Base-by-base conservation (phyloP, 2,329 filamentous ascomycete genomes). In the Pseudogymnoascus sp. region DNA sequence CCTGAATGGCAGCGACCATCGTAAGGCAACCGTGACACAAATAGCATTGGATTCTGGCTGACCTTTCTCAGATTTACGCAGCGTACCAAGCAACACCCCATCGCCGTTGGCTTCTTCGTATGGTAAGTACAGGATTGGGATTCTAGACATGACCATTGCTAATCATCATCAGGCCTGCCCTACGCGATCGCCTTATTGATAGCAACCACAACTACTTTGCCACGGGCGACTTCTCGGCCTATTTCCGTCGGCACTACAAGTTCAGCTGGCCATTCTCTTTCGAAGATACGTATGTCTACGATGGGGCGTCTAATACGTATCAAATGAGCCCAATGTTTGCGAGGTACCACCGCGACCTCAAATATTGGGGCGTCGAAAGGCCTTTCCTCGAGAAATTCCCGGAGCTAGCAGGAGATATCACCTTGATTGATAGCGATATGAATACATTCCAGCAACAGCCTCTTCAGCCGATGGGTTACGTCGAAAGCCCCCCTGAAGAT, bases 1-100 rank as follows among this genome's bases (percentile, higher is more conserved):
- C 65, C 67, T 1, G 45, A 57, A 23, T 68, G 67, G 67, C 67
- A 68, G 51, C 62, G 67, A 54, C 67, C 67, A 21, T 60, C 65
- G 66, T 67, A 63, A 51, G 64, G 7, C 37, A 5, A 42, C 12
- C 11, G 11, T 29, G 42, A 2, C n/a, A 21, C 12, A 10, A 29
- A 29, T 4, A 54, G 10, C 8, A n/a, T 54, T 54, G 10, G 10
- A 18, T 12, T 57, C 5, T 12, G 10, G 26, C 23, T 40, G 12
- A 40, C 37, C 21, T 31, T 47, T 14, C 36, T 16, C n/a, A 67
- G 66, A 14, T 21, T 39, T 29, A 64, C 62, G 2, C 67, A 68
- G n/a, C 60, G 63, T 26, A 64, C 62, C 12, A 61, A 42, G n/a
- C 54, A 63, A 31, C 67, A 68, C 63, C 67, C 67, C 8, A 42